phyloP scores from a whole-genome alignment of 2,329 filamentous ascomycete species.

The Zymoseptoria tritici region DNA sequence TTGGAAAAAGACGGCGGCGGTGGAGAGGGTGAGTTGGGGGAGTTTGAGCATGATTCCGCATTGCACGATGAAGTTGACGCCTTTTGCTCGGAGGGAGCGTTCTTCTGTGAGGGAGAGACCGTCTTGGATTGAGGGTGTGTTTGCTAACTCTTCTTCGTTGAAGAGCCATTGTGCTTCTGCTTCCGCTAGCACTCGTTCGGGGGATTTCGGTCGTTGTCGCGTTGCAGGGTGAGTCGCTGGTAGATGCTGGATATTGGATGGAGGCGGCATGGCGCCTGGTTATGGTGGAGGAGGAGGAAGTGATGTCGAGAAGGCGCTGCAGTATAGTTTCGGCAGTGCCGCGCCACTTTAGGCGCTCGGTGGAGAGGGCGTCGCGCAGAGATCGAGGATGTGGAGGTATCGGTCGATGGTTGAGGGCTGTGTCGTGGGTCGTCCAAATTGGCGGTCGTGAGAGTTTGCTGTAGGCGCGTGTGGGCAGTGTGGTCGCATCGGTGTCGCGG shows the following conservation, averaged over 20 bases:
- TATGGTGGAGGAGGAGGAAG: not conserved
- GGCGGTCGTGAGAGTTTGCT: not conserved
- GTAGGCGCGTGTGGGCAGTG: no score
- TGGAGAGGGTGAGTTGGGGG: constrained; percentile 84
- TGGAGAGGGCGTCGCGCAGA: not conserved
- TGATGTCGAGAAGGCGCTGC: not conserved
- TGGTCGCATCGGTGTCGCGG: not conserved
- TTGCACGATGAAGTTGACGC: constrained; percentile 93
- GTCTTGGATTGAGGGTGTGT: constrained; percentile 76
- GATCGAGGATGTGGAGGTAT: not conserved
- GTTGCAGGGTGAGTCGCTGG: constrained; percentile 36
- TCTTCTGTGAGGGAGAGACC: constrained; percentile 73
- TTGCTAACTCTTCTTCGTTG: constrained; percentile 70
- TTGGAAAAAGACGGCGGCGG: constrained; percentile 90
- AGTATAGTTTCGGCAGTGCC: not conserved
- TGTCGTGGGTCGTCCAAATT: not conserved
- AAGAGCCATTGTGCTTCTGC: constrained; percentile 79
- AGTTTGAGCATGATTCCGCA: constrained; percentile 87
- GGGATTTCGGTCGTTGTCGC: constrained; percentile 29
- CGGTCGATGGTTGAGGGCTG: not conserved
- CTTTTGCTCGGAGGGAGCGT: constrained; percentile 73
- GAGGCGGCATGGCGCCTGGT: constrained; percentile 11
- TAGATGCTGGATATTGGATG: constrained; percentile 17
- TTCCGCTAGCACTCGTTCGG: constrained; percentile 43
- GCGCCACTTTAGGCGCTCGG: not conserved